Conservation (phyloP, 2,329 filamentous ascomycete species). For the Aspergillus quadricinctus region DNA sequence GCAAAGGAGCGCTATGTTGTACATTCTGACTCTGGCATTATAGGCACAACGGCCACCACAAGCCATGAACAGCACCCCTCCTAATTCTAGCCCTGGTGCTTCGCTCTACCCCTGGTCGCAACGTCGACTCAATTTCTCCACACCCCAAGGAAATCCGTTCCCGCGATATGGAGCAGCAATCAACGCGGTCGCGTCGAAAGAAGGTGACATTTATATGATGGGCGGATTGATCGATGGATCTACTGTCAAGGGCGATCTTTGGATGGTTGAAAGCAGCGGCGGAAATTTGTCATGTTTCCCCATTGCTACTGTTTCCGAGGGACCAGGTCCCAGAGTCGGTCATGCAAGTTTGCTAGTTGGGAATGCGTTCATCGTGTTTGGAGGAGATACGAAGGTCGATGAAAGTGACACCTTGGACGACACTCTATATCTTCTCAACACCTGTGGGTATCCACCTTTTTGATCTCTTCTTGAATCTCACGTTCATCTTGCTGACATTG, state of each 20-base stretch:
- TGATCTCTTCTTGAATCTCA: slow-evolving; percentile 15
- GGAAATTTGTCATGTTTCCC: slow-evolving; percentile 87
- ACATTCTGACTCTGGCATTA: slow-evolving; percentile 1
- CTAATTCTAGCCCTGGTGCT: slow-evolving; percentile 57
- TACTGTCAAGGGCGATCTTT: slow-evolving; percentile 93
- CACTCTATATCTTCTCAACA: slow-evolving; percentile 93
- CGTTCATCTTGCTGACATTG: not conserved
- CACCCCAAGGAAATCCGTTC: slow-evolving; percentile 79
- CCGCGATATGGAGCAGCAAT: slow-evolving; percentile 96
- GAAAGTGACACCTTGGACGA: slow-evolving; percentile 89
- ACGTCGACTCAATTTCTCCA: slow-evolving; percentile 78
- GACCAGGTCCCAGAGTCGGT: slow-evolving; percentile 89
- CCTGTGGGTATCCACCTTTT: slow-evolving; percentile 63
- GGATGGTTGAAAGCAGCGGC: slow-evolving; percentile 88
- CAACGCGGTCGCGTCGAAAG: slow-evolving; percentile 87
- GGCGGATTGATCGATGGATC: slow-evolving; percentile 91
- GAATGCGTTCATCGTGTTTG: slow-evolving; percentile 98
- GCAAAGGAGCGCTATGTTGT: not conserved
- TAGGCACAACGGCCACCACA: slow-evolving; percentile 38
- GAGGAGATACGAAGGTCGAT: slow-evolving; percentile 95
- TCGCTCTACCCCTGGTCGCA: slow-evolving; percentile 96
- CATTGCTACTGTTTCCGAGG: slow-evolving; percentile 85
- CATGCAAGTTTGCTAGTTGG: slow-evolving; percentile 92
- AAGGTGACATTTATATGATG: slow-evolving; percentile 97
- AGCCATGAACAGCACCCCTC: slow-evolving; percentile 53